Evolutionary conservation across 1,284 basidiomycete genomes (phyloP), one percentile per base, ranked within the genome.

Genomic region (Neolentinus lepideus): DNA sequence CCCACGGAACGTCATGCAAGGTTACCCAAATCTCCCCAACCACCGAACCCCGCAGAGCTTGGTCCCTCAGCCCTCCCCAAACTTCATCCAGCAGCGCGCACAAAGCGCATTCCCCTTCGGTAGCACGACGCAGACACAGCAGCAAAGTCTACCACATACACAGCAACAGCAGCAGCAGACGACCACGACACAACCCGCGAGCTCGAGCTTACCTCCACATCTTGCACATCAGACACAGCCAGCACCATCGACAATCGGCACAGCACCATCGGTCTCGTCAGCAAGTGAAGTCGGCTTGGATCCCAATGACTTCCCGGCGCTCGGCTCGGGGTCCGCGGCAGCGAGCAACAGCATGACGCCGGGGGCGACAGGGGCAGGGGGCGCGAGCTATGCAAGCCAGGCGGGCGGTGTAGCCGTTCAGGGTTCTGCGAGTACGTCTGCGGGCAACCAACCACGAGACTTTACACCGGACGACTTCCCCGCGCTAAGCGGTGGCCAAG

Each of bases 381-480:
- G 77, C 58, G 78, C 83, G 57, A 89, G 87, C 63, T 90, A 90
- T 69, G 88, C 88, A 50, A 86, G 75, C 58, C 86, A 89, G 66
- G 88, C 86, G 9, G 66, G 76, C 14, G 71, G 76, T 52, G 63
- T 73, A 50, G 69, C 73, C 43, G 69, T 70, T 55, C 58, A 63
- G 54, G 71, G 66, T 55, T 66, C 66, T 35, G 74, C 74, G 50
- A 63, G 47, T n/a, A 26, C 27, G 27, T 10, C 68, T 24, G 71
- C 66, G 46, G 68, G 67, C 54, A 75, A 65, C 58, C 81, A 80
- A 61, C 70, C 76, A 56, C 75, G 86, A 67, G 88, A 90, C 68
- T 88, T 91, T 61, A 86, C 85, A 26, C 80, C 84, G 50, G 89
- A 91, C 62, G 88, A 91, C 70, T 91, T 91, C 67, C 88, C 88